Percentiles rank a stretch among this genome's conserved stretches.
Conservation (phyloP, 2,329 filamentous ascomycete species). For the Dichotomopilus funicola region DNA sequence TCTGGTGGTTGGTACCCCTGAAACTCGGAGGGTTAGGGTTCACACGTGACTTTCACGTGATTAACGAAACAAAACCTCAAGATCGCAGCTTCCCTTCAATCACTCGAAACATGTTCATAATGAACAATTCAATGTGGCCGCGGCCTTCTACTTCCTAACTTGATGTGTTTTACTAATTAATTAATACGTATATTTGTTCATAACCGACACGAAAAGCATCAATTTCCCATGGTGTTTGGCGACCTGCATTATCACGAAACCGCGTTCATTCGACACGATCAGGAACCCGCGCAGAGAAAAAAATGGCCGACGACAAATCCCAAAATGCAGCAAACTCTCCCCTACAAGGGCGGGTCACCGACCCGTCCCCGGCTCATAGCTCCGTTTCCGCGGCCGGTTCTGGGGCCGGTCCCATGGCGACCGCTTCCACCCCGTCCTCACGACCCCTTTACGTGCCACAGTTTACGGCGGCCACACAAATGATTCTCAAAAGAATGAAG, state of each 20-base stretch:
- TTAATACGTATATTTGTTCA: no score
- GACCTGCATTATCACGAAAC: no score
- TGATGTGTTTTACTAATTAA: neutral
- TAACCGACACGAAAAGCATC: no score
- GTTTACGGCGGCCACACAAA: conserved; percentile 33
- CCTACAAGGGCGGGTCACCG: conserved; percentile 1
- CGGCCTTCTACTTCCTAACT: neutral
- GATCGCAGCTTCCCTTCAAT: neutral
- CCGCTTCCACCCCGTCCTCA: conserved; percentile 5
- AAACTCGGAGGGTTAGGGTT: conserved; percentile 7
- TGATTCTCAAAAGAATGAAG: conserved; percentile 36
- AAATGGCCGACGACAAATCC: neutral
- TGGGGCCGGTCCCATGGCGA: neutral
- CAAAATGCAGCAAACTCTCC: neutral
- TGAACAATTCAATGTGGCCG: neutral
- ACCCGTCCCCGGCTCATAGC: neutral
- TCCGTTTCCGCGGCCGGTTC: neutral
- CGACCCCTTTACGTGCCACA: conserved; percentile 25
- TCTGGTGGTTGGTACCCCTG: no score
- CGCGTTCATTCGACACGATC: no score
- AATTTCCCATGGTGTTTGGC: no score
- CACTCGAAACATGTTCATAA: neutral
- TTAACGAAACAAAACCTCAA: neutral
- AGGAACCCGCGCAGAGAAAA: no score
- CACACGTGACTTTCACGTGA: conserved; percentile 15